Conservation (phyloP, 495 filamentous ascomycete genomes). For the Penicillium manginii region DNA sequence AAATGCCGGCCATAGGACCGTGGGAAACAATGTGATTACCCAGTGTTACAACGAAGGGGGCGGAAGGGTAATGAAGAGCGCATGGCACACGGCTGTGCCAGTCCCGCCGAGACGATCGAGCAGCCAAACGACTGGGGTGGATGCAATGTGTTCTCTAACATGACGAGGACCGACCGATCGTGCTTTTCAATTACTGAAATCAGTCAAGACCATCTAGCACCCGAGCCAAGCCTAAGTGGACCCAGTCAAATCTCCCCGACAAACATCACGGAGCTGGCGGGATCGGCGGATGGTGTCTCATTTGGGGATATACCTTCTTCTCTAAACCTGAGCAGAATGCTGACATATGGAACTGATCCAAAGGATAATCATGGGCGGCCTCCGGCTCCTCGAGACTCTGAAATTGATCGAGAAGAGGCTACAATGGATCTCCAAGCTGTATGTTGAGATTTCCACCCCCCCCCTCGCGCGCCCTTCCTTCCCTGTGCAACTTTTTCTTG, state of each 20-base stretch:
- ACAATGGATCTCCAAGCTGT: slow-evolving; percentile 1
- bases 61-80: neutral
- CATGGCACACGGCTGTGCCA: neutral
- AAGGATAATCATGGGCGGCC: neutral
- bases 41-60: neutral
- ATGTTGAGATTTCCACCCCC: neutral
- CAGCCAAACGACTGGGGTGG: neutral
- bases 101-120: neutral
- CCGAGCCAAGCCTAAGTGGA: neutral
- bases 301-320: neutral
- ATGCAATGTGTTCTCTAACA: neutral
- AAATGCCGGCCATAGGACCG: neutral
- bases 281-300: neutral
- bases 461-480: neutral
- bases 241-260: neutral
- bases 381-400: neutral
- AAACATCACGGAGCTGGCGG: neutral
- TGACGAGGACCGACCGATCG: neutral
- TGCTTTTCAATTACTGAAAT: neutral
- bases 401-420: neutral
- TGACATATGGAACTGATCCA: neutral
- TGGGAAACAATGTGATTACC: neutral
- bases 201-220: neutral
- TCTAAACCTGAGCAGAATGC: neutral
- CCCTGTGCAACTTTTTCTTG: too few species aligned